Percentiles rank a stretch among this genome's conserved stretches.
phyloP scores from a whole-genome alignment of 305 asterid species.

The Withania somnifera region DNA sequence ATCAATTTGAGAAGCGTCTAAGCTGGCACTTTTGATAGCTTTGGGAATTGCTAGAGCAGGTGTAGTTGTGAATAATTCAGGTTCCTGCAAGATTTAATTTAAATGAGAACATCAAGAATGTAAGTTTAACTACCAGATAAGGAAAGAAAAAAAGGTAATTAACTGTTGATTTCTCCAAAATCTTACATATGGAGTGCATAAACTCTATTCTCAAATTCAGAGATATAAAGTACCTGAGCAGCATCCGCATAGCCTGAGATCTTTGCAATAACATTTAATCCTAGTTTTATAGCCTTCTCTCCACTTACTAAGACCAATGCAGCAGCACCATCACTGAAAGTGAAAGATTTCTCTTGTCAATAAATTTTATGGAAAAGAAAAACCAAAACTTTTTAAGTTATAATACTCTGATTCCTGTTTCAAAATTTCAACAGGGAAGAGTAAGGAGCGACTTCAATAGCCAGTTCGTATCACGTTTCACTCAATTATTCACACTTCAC shows the following conservation, averaged over 20 bases:
- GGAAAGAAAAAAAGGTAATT: neutral
- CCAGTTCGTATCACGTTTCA: neutral
- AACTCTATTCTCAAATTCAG: neutral
- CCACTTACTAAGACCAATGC: conserved; percentile 96
- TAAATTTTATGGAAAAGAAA: neutral
- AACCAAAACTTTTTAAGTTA: neutral
- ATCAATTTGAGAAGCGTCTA: conserved; percentile 75
- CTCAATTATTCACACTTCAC: neutral
- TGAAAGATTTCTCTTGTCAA: conserved; percentile 9
- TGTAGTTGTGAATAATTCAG: conserved; percentile 82
- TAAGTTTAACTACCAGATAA: conserved; percentile 6
- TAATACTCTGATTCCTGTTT: neutral
- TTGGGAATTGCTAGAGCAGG: conserved; percentile 97
- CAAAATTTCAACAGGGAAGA: neutral
- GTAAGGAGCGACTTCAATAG: neutral
- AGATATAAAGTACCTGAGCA: conserved; percentile 55
- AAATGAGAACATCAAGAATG: conserved; percentile 11
- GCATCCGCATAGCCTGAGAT: conserved; percentile 93
- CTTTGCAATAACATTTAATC: conserved; percentile 75
- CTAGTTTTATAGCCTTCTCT: conserved; percentile 64
- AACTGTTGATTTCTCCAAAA: neutral
- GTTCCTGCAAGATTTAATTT: conserved; percentile 48
- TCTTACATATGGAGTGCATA: neutral
- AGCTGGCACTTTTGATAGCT: conserved; percentile 76
- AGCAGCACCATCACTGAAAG: conserved; percentile 92